Conservation (phyloP, 371 early-diverging fungal genomes). For the Mucor mucedo region DNA sequence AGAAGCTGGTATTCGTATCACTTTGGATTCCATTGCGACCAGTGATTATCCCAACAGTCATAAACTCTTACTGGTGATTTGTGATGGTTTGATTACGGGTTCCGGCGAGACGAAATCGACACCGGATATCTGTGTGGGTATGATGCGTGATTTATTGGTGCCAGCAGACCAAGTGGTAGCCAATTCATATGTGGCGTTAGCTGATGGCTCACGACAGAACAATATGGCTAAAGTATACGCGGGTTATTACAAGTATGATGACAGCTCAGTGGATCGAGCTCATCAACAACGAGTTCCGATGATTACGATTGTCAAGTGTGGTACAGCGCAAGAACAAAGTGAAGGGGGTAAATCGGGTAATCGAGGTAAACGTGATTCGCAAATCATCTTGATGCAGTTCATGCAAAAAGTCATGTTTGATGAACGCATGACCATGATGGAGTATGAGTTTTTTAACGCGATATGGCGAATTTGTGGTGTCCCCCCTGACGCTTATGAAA, state of each 20-base stretch:
- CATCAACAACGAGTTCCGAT: constrained; percentile 77
- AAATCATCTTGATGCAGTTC: constrained; percentile 97
- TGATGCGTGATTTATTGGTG: constrained; percentile 80
- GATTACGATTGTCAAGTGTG: constrained; percentile 71
- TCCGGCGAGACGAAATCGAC: constrained; percentile 78
- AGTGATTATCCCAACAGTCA: constrained; percentile 89
- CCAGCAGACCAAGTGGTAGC: constrained; percentile 68
- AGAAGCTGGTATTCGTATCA: constrained; percentile 86
- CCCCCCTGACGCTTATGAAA: constrained; percentile 84
- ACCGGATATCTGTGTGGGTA: constrained; percentile 80
- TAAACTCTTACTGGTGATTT: constrained; percentile 90
- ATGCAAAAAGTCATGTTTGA: constrained; percentile 93
- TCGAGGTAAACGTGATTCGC: constrained; percentile 98
- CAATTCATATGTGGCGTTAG: constrained; percentile 92
- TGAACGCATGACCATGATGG: constrained; percentile 94
- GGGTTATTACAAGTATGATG: constrained; percentile 82
- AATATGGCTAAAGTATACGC: constrained; percentile 96
- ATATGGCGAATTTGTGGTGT: constrained; percentile 84
- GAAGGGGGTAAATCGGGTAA: constrained; percentile 80
- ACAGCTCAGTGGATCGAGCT: constrained; percentile 54
- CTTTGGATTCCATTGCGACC: constrained; percentile 92
- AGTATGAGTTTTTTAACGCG: constrained; percentile 91
- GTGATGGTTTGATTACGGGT: constrained; percentile 88
- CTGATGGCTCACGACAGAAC: constrained; percentile 89
- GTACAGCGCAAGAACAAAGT: constrained; percentile 12